Percentiles rank a stretch among this genome's conserved stretches.
Conservation (phyloP, 345 rosid genomes). For the Sisymbrium altissimum region DNA sequence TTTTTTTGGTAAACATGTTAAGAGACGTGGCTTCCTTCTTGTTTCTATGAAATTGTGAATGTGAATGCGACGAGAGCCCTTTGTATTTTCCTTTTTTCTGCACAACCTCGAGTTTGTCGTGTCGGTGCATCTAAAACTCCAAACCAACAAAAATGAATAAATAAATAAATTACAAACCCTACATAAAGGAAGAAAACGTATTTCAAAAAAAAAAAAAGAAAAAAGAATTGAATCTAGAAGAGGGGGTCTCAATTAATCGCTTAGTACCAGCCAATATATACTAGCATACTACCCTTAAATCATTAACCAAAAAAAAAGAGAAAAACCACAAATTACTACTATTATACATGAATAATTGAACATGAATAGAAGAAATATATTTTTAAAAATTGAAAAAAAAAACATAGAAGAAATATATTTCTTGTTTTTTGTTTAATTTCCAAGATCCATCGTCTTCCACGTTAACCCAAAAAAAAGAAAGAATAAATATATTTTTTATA, state of each 20-base stretch:
- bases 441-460: too few relatives aligned
- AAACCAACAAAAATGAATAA: neutral
- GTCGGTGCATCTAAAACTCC: neutral
- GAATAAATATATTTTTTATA: neutral
- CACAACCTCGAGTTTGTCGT: neutral
- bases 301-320: neutral
- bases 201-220: too few relatives aligned
- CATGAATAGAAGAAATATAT: too few relatives aligned
- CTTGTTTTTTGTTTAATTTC: too few relatives aligned
- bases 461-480: neutral
- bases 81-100: neutral
- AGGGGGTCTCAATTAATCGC: neutral
- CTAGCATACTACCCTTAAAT: neutral
- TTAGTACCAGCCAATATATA: neutral
- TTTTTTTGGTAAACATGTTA: too few relatives aligned
- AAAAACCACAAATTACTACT: neutral
- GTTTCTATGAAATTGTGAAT: neutral
- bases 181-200: neutral
- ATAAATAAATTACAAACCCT: neutral
- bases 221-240: neutral
- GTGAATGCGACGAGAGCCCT: neutral
- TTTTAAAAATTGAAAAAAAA: too few relatives aligned
- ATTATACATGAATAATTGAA: neutral
- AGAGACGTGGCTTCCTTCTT: neutral
- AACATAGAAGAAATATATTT: too few relatives aligned